phyloP scores from a whole-genome alignment of 768 basidiomycete genomes.

The Boletus vermiculosoides region DNA sequence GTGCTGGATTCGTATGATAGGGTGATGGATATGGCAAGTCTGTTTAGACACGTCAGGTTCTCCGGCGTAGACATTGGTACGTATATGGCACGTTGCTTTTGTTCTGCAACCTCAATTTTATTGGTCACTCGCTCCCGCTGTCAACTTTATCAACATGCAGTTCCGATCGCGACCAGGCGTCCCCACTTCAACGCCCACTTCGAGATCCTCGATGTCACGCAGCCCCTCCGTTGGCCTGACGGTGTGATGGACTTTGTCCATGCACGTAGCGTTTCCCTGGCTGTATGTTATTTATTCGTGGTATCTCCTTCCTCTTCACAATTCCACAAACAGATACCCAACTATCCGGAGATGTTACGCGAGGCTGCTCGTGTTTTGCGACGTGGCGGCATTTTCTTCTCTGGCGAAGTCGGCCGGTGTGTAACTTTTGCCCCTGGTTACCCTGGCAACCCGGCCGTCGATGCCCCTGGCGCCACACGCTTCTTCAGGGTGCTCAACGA shows the following conservation, averaged over 20 bases:
- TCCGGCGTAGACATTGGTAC: conserved; percentile 76
- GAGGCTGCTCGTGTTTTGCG: conserved; percentile 66
- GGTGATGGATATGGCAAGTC: conserved; percentile 70
- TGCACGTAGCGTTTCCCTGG: conserved; percentile 57
- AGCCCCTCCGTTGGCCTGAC: conserved; percentile 48
- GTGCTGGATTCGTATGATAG: conserved; percentile 37
- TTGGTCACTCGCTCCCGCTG: conserved; percentile 4
- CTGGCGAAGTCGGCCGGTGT: conserved; percentile 55
- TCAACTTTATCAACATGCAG: conserved; percentile 36
- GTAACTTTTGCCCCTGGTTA: conserved; percentile 40
- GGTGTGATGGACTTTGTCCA: conserved; percentile 68
- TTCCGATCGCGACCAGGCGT: conserved; percentile 67
- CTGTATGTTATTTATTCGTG: conserved; percentile 43
- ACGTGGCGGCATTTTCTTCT: conserved; percentile 68
- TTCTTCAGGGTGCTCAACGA: conserved; percentile 44
- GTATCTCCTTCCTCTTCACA: conserved; percentile 13
- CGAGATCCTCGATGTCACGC: conserved; percentile 63
- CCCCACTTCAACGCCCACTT: conserved; percentile 62
- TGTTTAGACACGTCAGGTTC: conserved; percentile 64
- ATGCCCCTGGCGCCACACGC: conserved; percentile 23
- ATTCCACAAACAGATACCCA: conserved; percentile 43
- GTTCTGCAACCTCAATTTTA: conserved; percentile 12
- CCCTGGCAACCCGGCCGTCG: conserved; percentile 25
- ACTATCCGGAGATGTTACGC: conserved; percentile 51
- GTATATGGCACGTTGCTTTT: conserved; percentile 23